Evolutionary conservation across 495 filamentous ascomycete genomes (phyloP).

Genomic region (Xylaria flabelliformis): DNA sequence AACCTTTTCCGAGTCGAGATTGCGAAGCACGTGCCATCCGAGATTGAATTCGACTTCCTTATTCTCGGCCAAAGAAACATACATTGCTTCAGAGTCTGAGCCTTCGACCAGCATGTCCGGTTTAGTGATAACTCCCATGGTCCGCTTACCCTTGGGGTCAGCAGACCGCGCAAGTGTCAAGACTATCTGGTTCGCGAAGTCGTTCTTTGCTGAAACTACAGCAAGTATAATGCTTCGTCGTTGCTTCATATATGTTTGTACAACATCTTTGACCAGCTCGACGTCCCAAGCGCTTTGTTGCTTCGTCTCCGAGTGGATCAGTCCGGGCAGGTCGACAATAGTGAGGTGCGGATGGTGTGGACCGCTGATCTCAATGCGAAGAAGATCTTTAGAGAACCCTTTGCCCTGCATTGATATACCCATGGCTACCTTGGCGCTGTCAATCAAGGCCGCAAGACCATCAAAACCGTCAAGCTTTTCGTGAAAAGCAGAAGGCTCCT

Average conservation of each 20-base stretch:
- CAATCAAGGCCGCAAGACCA: slow-evolving; percentile 49
- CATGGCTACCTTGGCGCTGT: slow-evolving; percentile 54
- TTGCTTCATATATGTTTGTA: slow-evolving; percentile 54
- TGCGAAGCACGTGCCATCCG: slow-evolving; percentile 60
- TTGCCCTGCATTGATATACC: slow-evolving; percentile 46
- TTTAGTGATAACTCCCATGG: slow-evolving; percentile 59
- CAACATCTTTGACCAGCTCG: slow-evolving; percentile 51
- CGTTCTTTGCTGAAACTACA: slow-evolving; percentile 59
- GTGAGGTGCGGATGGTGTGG: slow-evolving; percentile 59
- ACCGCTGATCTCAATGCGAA: slow-evolving; percentile 59
- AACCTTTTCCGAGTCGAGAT: slow-evolving; percentile 53
- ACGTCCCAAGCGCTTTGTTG: slow-evolving; percentile 51
- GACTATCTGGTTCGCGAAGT: slow-evolving; percentile 58
- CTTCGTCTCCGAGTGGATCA: slow-evolving; percentile 56
- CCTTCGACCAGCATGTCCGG: slow-evolving; percentile 51
- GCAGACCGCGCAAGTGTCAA: slow-evolving; percentile 47
- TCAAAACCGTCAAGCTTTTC: slow-evolving; percentile 44
- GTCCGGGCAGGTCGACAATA: slow-evolving; percentile 61
- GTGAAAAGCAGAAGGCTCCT: slow-evolving; percentile 40
- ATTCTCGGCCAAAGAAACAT: slow-evolving; percentile 52
- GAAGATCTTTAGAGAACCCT: slow-evolving; percentile 55
- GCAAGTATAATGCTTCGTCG: slow-evolving; percentile 58
- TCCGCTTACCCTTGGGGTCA: slow-evolving; percentile 50
- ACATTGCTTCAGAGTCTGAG: slow-evolving; percentile 48
- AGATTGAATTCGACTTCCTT: slow-evolving; percentile 53